These are phyloP conservation scores for Stellera chamaejasme DNA, from an alignment of 345 rosid species.

Conservation along the genomic window DNA sequence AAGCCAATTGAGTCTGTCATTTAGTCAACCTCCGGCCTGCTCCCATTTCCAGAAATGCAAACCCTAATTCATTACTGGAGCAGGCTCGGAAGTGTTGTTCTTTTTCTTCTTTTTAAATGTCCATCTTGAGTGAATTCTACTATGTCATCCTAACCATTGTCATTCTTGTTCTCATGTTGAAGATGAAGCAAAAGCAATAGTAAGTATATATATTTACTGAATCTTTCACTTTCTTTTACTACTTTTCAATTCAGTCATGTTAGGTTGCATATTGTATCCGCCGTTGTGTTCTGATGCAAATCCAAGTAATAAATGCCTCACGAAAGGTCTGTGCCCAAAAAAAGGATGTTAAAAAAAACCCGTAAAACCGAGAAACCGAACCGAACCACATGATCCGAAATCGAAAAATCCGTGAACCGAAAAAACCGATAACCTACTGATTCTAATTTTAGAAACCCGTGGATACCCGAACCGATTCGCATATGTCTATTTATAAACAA, in stretches of 20 bases:
- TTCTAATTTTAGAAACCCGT: too few relatives aligned
- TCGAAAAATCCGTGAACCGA: too few relatives aligned
- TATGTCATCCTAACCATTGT: conserved; percentile 9
- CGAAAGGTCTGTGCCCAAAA: too few relatives aligned
- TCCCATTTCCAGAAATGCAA: conserved; percentile 14
- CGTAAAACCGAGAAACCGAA: too few relatives aligned
- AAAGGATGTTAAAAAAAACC: too few relatives aligned
- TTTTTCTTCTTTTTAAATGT: conserved; percentile 10
- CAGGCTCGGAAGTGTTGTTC: conserved; percentile 74
- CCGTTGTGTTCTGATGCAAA: too few relatives aligned
- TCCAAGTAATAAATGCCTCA: too few relatives aligned
- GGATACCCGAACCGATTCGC: too few relatives aligned
- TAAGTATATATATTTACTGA: conserved; percentile 21
- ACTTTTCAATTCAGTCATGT: conserved; percentile 1
- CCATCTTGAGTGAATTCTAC: conserved; percentile 1
- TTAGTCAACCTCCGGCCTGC: conserved; percentile 72
- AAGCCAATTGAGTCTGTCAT: conserved; percentile 11
- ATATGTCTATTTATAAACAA: too few relatives aligned
- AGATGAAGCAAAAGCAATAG: conserved; percentile 31
- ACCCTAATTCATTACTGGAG: conserved; percentile 19
- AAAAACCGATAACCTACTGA: too few relatives aligned
- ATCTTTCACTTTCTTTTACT: conserved; percentile 4
- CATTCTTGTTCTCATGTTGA: conserved; percentile 19
- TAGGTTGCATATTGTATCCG: too few relatives aligned
- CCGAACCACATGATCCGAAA: too few relatives aligned